Percentiles rank a stretch among this genome's conserved stretches.
These are phyloP conservation scores for Davidsoniella australis DNA, from an alignment of 2,329 filamentous ascomycete species.

Conservation along the genomic window DNA sequence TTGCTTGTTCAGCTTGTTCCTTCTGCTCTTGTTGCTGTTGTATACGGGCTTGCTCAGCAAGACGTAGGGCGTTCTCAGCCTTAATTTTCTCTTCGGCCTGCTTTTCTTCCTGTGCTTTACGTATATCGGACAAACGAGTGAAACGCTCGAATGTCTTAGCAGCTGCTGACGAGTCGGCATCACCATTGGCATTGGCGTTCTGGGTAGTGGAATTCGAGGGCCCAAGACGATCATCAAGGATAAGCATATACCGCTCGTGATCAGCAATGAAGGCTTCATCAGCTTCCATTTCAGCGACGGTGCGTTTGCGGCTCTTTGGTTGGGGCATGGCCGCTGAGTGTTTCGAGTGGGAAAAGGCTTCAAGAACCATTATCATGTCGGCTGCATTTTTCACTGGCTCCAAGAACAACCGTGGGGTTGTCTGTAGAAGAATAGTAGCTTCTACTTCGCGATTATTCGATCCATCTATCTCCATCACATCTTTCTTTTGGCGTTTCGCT, in stretches of 20 bases:
- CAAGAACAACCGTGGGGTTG: constrained; percentile 57
- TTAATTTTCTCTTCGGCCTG: constrained; percentile 59
- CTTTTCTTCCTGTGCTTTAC: constrained; percentile 57
- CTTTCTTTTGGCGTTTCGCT: constrained; percentile 50
- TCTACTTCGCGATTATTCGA: constrained; percentile 60
- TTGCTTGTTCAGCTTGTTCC: constrained; percentile 15
- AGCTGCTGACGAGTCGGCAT: constrained; percentile 55
- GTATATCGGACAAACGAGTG: constrained; percentile 78
- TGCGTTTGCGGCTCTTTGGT: constrained; percentile 82
- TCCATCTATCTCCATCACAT: constrained; percentile 60
- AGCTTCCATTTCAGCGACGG: constrained; percentile 82
- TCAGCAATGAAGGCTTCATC: constrained; percentile 85
- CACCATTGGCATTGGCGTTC: constrained; percentile 40
- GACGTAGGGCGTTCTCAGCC: constrained; percentile 41
- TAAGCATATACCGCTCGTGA: constrained; percentile 82
- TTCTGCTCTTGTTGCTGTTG: constrained; percentile 31
- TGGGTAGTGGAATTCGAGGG: constrained; percentile 40
- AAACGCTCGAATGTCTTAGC: constrained; percentile 71
- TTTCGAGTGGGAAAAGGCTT: constrained; percentile 56
- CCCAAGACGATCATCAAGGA: constrained; percentile 67
- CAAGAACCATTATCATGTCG: constrained; percentile 55
- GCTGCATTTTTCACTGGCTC: constrained; percentile 54
- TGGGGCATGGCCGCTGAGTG: constrained; percentile 61
- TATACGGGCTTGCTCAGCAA: constrained; percentile 29
- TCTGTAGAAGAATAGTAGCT: constrained; percentile 55